A percentile compares a stretch with the other conserved stretches of the same genome.
Evolutionary conservation across 768 basidiomycete genomes (phyloP).

Genomic region (Leccinum fibrillosum): DNA sequence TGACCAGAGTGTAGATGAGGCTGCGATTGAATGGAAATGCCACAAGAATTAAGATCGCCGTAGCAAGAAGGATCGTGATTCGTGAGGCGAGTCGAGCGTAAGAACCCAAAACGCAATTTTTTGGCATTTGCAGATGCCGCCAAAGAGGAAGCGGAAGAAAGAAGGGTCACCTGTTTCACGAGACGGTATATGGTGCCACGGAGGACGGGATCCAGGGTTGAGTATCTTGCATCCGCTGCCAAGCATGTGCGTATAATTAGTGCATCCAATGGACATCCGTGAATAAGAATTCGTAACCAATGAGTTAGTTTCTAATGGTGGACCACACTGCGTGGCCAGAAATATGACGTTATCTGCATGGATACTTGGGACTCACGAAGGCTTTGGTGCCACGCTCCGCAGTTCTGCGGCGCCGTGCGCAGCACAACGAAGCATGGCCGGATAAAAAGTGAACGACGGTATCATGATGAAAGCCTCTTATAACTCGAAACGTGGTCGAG

Average conservation of each 20-base stretch:
- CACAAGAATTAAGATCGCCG: constrained; percentile 7
- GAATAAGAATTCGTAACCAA: background rate
- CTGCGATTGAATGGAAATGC: constrained; percentile 24
- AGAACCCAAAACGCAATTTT: background rate
- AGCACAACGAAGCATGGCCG: background rate
- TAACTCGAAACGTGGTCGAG: background rate
- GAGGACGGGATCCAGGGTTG: too few species aligned
- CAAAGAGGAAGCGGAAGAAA: background rate
- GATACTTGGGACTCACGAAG: background rate
- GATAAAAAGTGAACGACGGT: background rate
- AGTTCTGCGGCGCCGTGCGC: background rate
- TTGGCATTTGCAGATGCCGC: background rate
- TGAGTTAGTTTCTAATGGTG: background rate
- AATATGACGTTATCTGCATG: background rate
- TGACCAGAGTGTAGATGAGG: constrained; percentile 12
- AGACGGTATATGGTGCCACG: background rate
- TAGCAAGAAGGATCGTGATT: constrained; percentile 3
- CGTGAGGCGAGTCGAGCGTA: background rate
- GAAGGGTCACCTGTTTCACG: background rate
- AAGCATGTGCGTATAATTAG: background rate
- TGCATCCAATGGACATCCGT: background rate
- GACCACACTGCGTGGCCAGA: background rate
- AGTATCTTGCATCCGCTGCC: background rate
- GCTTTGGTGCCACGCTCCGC: background rate
- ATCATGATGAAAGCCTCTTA: background rate